Base-by-base conservation (phyloP, 495 filamentous ascomycete species). In the Hypoxylon cercidicola region DNA sequence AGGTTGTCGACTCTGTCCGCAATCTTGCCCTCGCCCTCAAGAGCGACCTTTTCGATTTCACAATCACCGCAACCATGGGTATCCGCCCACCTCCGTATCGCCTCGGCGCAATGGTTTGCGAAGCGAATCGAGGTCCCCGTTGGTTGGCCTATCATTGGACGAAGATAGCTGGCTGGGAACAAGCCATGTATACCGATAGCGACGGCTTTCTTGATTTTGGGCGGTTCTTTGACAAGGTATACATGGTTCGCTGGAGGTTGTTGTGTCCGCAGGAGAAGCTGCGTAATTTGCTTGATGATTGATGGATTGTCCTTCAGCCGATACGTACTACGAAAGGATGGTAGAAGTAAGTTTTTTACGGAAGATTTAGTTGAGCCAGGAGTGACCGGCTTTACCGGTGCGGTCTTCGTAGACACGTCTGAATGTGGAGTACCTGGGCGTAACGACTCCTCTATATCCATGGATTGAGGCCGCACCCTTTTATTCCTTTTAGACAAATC, bases 1-100 rank as follows among this genome's bases (percentile, higher is more conserved):
- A 99, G 80, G 47, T 93, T 87, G 55, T 93, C 90, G 2, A 98
- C 92, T 16, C 95, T 86, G 51, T 98, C 93, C 3, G 85, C 84
- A 28, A 99, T 95, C 72, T 90, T 92, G n/a, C 95, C 95, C 78
- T 99, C 95, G n/a, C 95, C 95, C 80, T 98, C 95, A 4, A 99
- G 82, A 13, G 95, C 92, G 4, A 98, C 89, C 68, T 96, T 97
- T 66, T 96, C 93, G 48, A 99, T 90, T 64, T 87, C 84, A 46
- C 84, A 84, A 45, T 85, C 81, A 3, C 81, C 78, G 37, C 88
- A 88, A 28, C 86, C 85, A 54, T 90, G 86, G 46, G 79, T 78
- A 40, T 90, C 86, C 1, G 89, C 84, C 89, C 92, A 99, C 57
- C 88, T 84, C 56, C 88, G 84, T 64, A 99, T 93, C 1, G 94